These are phyloP conservation scores for Tinospora cordifolia DNA, from an alignment of 164 flowering plant species.

Conservation along the genomic window DNA sequence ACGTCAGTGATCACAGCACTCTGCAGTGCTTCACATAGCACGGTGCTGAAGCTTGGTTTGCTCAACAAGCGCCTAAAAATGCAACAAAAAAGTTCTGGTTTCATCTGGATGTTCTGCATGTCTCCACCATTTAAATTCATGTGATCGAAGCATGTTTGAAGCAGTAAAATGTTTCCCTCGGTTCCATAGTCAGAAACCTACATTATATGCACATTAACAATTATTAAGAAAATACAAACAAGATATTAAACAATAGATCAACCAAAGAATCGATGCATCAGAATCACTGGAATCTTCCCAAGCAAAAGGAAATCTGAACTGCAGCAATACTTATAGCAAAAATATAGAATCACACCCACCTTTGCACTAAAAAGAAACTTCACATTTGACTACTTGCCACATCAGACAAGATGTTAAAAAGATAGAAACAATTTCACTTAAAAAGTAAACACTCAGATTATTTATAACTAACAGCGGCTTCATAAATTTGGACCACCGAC, in stretches of 20 bases:
- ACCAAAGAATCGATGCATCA: background rate
- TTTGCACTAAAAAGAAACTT: background rate
- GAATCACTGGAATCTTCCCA: background rate
- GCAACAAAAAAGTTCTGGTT: constrained; percentile 32
- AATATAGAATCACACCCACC: background rate
- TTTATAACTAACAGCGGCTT: background rate
- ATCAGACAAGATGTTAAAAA: background rate
- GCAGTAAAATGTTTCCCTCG: constrained; percentile 62
- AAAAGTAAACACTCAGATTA: background rate
- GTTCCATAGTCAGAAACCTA: constrained; percentile 65
- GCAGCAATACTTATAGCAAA: background rate
- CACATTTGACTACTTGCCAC: background rate
- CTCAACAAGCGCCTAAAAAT: constrained; percentile 49
- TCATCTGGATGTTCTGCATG: constrained; percentile 33
- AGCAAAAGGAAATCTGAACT: too few relatives aligned
- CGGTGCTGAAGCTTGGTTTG: constrained; percentile 60
- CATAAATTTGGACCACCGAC: background rate
- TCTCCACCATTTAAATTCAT: constrained; percentile 31
- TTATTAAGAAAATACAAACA: background rate
- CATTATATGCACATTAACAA: background rate
- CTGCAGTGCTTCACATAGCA: constrained; percentile 49
- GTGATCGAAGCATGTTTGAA: constrained; percentile 55
- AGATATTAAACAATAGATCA: background rate
- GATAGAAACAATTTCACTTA: background rate
- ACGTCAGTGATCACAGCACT: constrained; percentile 34